Conservation (phyloP, 306 rosid genomes). For the Cicer judaicum region DNA sequence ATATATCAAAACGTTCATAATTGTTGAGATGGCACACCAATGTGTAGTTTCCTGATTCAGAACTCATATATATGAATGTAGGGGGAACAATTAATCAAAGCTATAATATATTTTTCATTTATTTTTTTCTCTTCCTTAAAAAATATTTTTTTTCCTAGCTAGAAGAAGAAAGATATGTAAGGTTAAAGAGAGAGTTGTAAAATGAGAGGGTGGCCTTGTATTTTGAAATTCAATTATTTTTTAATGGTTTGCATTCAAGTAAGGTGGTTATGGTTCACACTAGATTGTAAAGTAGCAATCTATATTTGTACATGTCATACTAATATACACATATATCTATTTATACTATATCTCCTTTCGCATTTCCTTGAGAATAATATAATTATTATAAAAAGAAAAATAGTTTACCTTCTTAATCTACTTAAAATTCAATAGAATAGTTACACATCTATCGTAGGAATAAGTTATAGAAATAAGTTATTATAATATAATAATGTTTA, state of each 20-base stretch:
- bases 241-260: conserved; percentile 32
- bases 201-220: conserved; percentile 42
- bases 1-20: background rate
- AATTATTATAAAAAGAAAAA: no score
- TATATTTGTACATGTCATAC: background rate
- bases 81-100: background rate
- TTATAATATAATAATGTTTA: no score
- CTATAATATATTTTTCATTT: background rate
- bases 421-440: no score
- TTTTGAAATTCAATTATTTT: conserved; percentile 43
- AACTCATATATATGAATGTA: conserved; percentile 13
- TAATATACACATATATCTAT: background rate
- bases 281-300: background rate
- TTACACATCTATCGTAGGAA: no score
- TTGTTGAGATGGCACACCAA: conserved; percentile 48
- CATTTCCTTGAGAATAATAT: no score
- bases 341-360: no score
- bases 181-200: background rate
- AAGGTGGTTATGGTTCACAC: background rate
- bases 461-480: no score
- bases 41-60: conserved; percentile 31
- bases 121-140: conserved; percentile 15
- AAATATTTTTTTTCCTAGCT: background rate
- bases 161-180: background rate
- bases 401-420: no score